A percentile compares a stretch with the other conserved stretches of the same genome.
These are phyloP conservation scores for Leccinum rimulosum DNA, from an alignment of 768 basidiomycete species.

Conservation along the genomic window DNA sequence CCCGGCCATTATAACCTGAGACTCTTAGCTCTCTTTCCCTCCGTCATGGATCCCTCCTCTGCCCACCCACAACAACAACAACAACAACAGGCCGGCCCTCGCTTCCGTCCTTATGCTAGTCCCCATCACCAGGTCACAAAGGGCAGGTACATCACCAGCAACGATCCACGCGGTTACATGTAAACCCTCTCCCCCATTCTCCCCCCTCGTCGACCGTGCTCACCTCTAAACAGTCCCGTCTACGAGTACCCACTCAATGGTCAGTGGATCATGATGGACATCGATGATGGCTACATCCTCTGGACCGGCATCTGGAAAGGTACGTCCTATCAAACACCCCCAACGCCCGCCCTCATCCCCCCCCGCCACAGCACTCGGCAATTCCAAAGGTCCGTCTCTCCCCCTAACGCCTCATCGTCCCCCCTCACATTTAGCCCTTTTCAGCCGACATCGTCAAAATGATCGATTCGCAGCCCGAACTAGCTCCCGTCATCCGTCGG, in stretches of 20 bases:
- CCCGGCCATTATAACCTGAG: constrained; percentile 22
- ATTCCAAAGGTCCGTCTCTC: constrained; percentile 69
- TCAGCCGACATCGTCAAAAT: constrained; percentile 90
- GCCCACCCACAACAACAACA: constrained; percentile 11
- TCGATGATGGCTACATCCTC: constrained; percentile 87
- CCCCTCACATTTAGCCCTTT: constrained; percentile 19
- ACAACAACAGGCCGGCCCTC: constrained; percentile 26
- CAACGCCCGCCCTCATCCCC: constrained; percentile 6
- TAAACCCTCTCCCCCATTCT: constrained; percentile 35
- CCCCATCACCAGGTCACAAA: constrained; percentile 79
- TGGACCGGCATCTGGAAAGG: constrained; percentile 98
- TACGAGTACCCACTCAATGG: constrained; percentile 88
- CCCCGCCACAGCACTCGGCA: constrained; percentile 62
- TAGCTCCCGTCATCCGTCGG: constrained; percentile 76
- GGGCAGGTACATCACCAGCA: constrained; percentile 86
- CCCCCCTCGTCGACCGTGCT: neutral
- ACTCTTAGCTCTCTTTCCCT: neutral
- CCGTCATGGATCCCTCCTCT: constrained; percentile 41
- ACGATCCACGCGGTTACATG: constrained; percentile 89
- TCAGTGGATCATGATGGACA: constrained; percentile 96
- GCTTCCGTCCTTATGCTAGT: constrained; percentile 69
- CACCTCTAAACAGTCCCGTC: constrained; percentile 55
- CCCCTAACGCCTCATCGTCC: constrained; percentile 5
- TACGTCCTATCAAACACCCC: constrained; percentile 27
- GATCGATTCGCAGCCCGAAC: constrained; percentile 87